phyloP scores from a whole-genome alignment of 2,329 filamentous ascomycete genomes.

The Trichoderma simmonsii region DNA sequence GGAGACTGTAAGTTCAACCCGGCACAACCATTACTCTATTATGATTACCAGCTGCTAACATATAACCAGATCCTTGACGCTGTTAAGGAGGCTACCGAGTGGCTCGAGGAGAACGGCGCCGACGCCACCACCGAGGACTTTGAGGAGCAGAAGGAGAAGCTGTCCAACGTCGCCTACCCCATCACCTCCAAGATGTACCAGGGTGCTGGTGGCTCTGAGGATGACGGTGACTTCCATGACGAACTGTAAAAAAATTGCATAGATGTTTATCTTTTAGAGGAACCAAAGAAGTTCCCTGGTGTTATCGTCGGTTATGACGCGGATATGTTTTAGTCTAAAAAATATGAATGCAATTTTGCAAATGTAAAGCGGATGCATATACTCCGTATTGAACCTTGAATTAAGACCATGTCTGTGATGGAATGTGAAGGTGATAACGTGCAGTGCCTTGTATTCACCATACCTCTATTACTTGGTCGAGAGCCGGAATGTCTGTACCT shows the following conservation, averaged over 20 bases:
- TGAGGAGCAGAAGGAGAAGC: conserved; percentile 99
- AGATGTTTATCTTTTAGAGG: conserved; percentile 25
- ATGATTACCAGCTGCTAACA: conserved; percentile 37
- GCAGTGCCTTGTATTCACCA: no score
- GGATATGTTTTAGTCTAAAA: conserved; percentile 18
- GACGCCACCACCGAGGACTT: conserved; percentile 90
- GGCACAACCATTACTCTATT: background rate
- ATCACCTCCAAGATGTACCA: conserved; percentile 98
- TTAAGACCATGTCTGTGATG: background rate
- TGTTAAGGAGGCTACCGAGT: conserved; percentile 94
- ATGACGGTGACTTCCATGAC: conserved; percentile 71
- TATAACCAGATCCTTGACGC: conserved; percentile 73
- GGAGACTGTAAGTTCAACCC: conserved; percentile 70
- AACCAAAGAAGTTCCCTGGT: conserved; percentile 22
- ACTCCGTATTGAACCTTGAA: conserved; percentile 9
- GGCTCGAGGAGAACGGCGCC: conserved; percentile 92
- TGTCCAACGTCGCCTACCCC: conserved; percentile 92
- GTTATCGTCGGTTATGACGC: conserved; percentile 30
- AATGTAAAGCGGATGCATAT: conserved; percentile 33
- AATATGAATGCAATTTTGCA: conserved; percentile 23
- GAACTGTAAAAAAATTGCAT: conserved; percentile 66
- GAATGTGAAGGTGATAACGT: background rate
- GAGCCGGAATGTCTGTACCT: no score
- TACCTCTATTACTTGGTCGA: background rate
- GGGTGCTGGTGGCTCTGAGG: conserved; percentile 56